A percentile compares a stretch with the other conserved stretches of the same genome.
Conservation (phyloP, 257 asterid genomes). For the Linderniella brevidens region DNA sequence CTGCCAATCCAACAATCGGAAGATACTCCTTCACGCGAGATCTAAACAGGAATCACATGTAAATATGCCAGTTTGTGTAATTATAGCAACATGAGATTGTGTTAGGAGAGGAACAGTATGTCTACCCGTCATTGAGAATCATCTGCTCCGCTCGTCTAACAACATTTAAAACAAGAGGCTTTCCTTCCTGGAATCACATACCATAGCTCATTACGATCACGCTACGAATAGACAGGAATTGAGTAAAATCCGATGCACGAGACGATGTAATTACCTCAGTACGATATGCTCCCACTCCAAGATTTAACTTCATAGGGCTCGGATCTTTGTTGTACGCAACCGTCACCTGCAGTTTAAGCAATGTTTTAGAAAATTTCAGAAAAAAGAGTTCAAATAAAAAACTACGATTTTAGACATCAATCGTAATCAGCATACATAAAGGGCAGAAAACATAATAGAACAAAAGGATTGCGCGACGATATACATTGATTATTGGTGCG, state of each 20-base stretch:
- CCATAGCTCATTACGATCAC: conserved; percentile 2
- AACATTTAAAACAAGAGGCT: conserved; percentile 88
- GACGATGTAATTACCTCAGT: conserved; percentile 77
- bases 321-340: conserved; percentile 84
- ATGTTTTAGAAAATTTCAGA: not conserved
- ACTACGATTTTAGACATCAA: not conserved
- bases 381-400: too few species aligned
- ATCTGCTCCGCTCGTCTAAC: conserved; percentile 79
- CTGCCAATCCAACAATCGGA: too few species aligned
- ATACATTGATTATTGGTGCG: not conserved
- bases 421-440: not conserved
- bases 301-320: conserved; percentile 72
- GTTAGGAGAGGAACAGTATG: conserved; percentile 5
- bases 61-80: conserved; percentile 10
- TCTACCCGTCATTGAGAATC: conserved; percentile 63
- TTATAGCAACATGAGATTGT: too few species aligned
- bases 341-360: conserved; percentile 42
- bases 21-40: too few species aligned
- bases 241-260: too few species aligned
- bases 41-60: too few species aligned
- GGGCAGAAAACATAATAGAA: not conserved
- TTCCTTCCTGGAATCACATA: conserved; percentile 59
- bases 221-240: too few species aligned
- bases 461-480: not conserved
- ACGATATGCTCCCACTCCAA: conserved; percentile 98